Evolutionary conservation across 345 rosid species (phyloP), one percentile per base, ranked within the genome.

Genomic region (Euphorbia pulcherrima): DNA sequence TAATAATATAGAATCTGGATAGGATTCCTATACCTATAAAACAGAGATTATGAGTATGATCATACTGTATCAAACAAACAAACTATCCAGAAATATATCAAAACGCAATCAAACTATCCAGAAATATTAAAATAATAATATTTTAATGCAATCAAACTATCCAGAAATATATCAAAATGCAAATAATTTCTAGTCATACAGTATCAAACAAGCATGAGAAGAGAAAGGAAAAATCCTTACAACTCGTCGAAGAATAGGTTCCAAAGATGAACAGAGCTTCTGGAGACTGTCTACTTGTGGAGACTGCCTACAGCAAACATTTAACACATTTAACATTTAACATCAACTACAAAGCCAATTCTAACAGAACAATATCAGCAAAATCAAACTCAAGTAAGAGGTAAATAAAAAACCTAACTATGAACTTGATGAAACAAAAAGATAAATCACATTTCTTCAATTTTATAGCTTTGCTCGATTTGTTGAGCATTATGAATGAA

Each of bases 241-340:
- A 72, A 94, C 99, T 83, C 96, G 83, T 60, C 99, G 99, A 63
- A 94, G 97, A 63, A 94, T 82, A 37, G 99, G 99, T 74, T 94
- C 99, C 83, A 94, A 70, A 64, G 99, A 94, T 11, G 99, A 94
- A 83, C 95, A 94, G 67, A 94, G 85, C 90, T 86, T 94, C 85
- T 94, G 99, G 72, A 94, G 77, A 79, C 97, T 91, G 71, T 91
- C 97, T 72, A 91, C 85, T 86, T 91, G n/a, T n/a, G n/a, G n/a
- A n/a, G 98, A 69, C 89, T 93, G 27, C 98, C 98, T 93, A 82
- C 69, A 76, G 16, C 23, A 48, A 35, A 35, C 16, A 55, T 35
- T 12, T 2, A 16, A 51, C 26, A 58, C 77, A 68, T 47, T n/a
- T n/a, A n/a, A n/a, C n/a, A n/a, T n/a, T n/a, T n/a, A n/a, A n/a